A percentile compares a stretch with the other conserved stretches of the same genome.
These are phyloP conservation scores for Bocquillonia castaneifolia DNA, from an alignment of 441 rosid genomes.

Conservation along the genomic window DNA sequence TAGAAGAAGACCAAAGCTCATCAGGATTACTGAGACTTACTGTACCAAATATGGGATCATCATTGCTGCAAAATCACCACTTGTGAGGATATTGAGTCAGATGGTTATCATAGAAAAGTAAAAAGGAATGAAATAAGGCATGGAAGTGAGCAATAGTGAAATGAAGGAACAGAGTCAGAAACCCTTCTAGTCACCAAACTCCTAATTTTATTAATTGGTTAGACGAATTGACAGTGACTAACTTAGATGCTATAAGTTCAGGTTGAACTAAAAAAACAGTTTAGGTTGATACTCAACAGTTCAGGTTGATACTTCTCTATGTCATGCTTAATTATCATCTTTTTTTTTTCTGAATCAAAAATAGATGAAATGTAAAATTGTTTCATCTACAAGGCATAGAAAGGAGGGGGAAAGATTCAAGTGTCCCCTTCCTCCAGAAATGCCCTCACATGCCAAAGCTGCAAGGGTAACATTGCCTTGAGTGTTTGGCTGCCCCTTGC, in stretches of 20 bases:
- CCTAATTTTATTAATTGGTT: not conserved
- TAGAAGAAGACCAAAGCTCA: constrained; percentile 77
- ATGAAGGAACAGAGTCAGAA: not conserved
- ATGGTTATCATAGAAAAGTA: constrained; percentile 26
- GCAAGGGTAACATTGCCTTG: not conserved
- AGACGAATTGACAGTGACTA: not conserved
- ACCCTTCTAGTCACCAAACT: constrained; percentile 18
- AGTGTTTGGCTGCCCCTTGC: not conserved
- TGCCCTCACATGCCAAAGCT: not conserved
- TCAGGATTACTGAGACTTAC: constrained; percentile 60
- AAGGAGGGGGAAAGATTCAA: not conserved
- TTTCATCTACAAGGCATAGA: not conserved
- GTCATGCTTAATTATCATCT: not conserved
- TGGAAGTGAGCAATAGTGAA: not conserved
- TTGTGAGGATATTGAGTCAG: constrained; percentile 85
- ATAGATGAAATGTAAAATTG: not conserved
- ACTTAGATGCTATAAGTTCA: not conserved
- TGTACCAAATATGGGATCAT: constrained; percentile 75
- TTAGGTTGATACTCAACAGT: not conserved
- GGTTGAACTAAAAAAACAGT: not conserved
- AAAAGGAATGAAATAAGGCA: constrained; percentile 1
- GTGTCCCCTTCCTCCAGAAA: not conserved
- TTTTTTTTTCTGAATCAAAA: constrained; percentile 1
- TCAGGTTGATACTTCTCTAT: constrained; percentile 5
- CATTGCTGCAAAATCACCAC: constrained; percentile 94